Percentiles rank a stretch among this genome's conserved stretches.
phyloP scores from a whole-genome alignment of 441 rosid species.

The Kokia cookei region DNA sequence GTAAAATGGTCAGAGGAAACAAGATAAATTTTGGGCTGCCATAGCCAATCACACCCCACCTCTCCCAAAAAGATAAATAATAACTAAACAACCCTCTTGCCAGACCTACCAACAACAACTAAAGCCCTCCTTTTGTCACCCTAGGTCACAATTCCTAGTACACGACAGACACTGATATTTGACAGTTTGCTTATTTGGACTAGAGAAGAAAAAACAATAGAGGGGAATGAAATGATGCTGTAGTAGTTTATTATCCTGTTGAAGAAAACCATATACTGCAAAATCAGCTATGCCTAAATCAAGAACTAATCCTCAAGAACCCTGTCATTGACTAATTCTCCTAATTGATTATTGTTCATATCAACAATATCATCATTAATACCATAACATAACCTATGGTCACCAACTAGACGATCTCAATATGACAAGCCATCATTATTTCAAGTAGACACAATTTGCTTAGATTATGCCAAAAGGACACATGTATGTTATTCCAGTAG shows the following conservation, averaged over 20 bases:
- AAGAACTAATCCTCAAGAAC: not conserved
- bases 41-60: not conserved
- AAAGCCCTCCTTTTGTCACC: not conserved
- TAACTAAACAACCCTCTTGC: not conserved
- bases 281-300: not conserved
- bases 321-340: not conserved
- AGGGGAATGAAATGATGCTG: not conserved
- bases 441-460: not conserved
- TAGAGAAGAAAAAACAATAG: not conserved
- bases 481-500: no score
- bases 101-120: not conserved
- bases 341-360: not conserved
- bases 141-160: not conserved
- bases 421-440: not conserved
- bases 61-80: not conserved
- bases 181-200: not conserved
- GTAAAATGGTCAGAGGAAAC: not conserved
- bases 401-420: not conserved
- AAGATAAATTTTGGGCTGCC: not conserved
- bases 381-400: not conserved
- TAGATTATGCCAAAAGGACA: not conserved
- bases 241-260: not conserved
- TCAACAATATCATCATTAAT: not conserved
- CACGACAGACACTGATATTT: not conserved
- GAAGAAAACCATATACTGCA: not conserved